These are phyloP conservation scores for Pneumocystis oryctolagi DNA, from an alignment of 1,139 yeast genomes.

Conservation along the genomic window DNA sequence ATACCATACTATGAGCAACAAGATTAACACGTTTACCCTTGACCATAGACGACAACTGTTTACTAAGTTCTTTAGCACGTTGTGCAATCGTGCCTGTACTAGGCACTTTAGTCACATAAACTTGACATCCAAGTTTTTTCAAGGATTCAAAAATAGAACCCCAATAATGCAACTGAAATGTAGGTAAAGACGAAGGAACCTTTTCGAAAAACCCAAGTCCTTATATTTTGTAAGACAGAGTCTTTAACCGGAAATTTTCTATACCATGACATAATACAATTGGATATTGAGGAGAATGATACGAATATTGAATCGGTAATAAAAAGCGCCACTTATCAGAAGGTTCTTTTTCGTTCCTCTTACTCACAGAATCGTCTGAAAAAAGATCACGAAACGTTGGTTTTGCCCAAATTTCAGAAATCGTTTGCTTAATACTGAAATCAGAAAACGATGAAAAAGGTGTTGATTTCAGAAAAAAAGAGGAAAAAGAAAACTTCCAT, in stretches of 20 bases:
- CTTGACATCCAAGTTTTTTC: conserved; percentile 42
- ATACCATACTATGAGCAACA: conserved; percentile 71
- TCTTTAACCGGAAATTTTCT: background rate
- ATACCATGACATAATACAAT: conserved; percentile 11
- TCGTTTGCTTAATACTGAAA: background rate
- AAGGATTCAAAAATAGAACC: conserved; percentile 47
- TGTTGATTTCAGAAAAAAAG: background rate
- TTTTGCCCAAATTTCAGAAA: background rate
- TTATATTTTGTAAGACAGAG: background rate
- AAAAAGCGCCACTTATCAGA: background rate
- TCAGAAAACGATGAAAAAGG: background rate
- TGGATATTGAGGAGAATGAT: conserved; percentile 7
- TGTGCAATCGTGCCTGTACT: conserved; percentile 52
- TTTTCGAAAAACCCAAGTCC: conserved; percentile 10
- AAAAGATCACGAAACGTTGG: background rate
- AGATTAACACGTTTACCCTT: conserved; percentile 38
- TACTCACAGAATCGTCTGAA: background rate
- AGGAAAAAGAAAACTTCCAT: background rate
- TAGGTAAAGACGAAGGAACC: conserved; percentile 9
- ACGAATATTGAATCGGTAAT: conserved; percentile 4
- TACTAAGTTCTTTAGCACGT: conserved; percentile 9
- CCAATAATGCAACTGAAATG: conserved; percentile 36
- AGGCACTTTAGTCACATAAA: conserved; percentile 56
- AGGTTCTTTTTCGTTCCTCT: background rate
- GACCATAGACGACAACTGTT: conserved; percentile 16